Percentiles rank a stretch among this genome's conserved stretches.
These are phyloP conservation scores for Aspergillus taichungensis DNA, from an alignment of 495 filamentous ascomycete species.

Conservation along the genomic window DNA sequence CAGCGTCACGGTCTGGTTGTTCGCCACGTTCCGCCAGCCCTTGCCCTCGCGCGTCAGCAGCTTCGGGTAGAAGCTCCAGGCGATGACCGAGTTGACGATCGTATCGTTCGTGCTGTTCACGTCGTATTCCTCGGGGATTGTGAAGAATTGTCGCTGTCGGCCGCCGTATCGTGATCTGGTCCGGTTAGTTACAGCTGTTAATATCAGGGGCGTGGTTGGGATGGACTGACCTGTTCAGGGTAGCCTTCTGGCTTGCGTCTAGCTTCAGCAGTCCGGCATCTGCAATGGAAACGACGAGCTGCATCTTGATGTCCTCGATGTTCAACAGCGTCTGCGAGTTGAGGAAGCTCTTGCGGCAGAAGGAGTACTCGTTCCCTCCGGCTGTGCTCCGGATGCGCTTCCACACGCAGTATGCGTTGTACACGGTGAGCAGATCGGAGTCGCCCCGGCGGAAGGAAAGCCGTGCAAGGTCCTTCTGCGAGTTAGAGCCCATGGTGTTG, in stretches of 20 bases:
- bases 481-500: constrained; percentile 69
- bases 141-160: constrained; percentile 67
- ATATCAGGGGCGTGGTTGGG: constrained; percentile 16
- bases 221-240: constrained; percentile 47
- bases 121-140: constrained; percentile 63
- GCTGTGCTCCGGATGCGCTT: constrained; percentile 61
- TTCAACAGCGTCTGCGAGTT: constrained; percentile 72
- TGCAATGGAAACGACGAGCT: constrained; percentile 69
- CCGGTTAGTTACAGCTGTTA: constrained; percentile 4
- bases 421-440: constrained; percentile 84
- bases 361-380: constrained; percentile 64
- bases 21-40: constrained; percentile 81
- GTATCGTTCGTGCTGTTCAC: constrained; percentile 67
- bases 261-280: constrained; percentile 76
- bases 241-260: constrained; percentile 53
- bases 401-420: constrained; percentile 89
- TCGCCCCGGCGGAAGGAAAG: constrained; percentile 70
- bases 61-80: constrained; percentile 93
- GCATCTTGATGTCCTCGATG: constrained; percentile 91
- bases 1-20: constrained; percentile 78
- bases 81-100: constrained; percentile 69
- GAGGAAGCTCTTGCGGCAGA: constrained; percentile 88
- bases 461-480: constrained; percentile 68
- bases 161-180: constrained; percentile 42
- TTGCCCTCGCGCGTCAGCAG: constrained; percentile 78